phyloP scores from a whole-genome alignment of 441 rosid genomes.

The Aleurites moluccanus region DNA sequence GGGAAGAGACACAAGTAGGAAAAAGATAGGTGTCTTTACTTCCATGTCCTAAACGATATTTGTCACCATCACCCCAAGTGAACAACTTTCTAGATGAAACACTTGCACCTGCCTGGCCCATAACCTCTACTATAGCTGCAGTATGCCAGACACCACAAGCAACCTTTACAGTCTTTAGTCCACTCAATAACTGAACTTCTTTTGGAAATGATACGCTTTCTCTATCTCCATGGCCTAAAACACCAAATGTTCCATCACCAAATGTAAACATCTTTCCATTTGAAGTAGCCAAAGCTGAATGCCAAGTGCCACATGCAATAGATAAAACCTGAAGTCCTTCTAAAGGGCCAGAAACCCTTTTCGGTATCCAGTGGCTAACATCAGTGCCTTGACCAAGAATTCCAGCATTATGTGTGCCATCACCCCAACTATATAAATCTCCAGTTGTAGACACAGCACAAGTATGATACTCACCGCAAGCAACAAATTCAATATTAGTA shows the following conservation, averaged over 20 bases:
- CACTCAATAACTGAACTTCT: slow-evolving; percentile 67
- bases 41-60: slow-evolving; percentile 82
- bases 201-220: slow-evolving; percentile 67
- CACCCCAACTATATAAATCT: slow-evolving; percentile 90
- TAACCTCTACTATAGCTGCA: slow-evolving; percentile 86
- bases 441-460: slow-evolving; percentile 78
- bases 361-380: slow-evolving; percentile 90
- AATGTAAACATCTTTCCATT: slow-evolving; percentile 80
- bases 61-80: slow-evolving; percentile 98
- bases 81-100: slow-evolving; percentile 73
- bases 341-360: slow-evolving; percentile 72
- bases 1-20: slow-evolving; percentile 80
- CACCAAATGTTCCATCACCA: slow-evolving; percentile 86
- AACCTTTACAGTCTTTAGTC: slow-evolving; percentile 74
- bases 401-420: slow-evolving; percentile 80
- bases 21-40: slow-evolving; percentile 72
- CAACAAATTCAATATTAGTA: slow-evolving; percentile 69
- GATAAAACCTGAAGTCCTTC: slow-evolving; percentile 91
- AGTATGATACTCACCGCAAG: slow-evolving; percentile 83
- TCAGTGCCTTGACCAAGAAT: slow-evolving; percentile 88
- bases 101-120: slow-evolving; percentile 53
- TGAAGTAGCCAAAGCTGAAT: slow-evolving; percentile 78
- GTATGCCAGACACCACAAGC: slow-evolving; percentile 97
- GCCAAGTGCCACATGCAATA: slow-evolving; percentile 89
- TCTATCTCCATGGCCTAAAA: slow-evolving; percentile 79